Conservation (phyloP, 495 filamentous ascomycete species). For the Achaetomiella virescens region DNA sequence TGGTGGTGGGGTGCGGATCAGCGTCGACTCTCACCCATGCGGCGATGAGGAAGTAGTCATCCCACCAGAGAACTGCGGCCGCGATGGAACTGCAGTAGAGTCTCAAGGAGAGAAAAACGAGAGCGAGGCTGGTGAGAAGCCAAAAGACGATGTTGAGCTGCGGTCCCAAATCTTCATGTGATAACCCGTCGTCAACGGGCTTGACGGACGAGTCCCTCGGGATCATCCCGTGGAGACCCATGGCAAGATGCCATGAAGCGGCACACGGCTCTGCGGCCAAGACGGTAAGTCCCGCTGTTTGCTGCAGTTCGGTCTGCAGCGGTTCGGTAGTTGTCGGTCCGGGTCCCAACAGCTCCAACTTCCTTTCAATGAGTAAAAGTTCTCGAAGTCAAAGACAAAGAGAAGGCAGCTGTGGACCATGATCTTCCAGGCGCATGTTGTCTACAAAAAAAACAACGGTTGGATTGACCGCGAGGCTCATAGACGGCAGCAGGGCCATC, state of each 20-base stretch:
- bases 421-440: too few species aligned
- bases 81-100: conserved; percentile 25
- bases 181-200: neutral
- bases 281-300: too few species aligned
- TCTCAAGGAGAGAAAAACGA: conserved; percentile 20
- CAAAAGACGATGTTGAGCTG: conserved; percentile 33
- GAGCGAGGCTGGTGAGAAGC: conserved; percentile 25
- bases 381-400: too few species aligned
- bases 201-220: neutral
- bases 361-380: too few species aligned
- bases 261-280: neutral
- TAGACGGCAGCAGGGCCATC: too few species aligned
- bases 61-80: conserved; percentile 26
- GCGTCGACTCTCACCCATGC: conserved; percentile 15
- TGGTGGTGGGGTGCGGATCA: too few species aligned
- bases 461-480: too few species aligned
- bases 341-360: too few species aligned
- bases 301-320: too few species aligned
- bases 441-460: too few species aligned
- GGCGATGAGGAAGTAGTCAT: conserved; percentile 28
- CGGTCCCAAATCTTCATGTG: conserved; percentile 22
- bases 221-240: neutral
- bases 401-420: too few species aligned
- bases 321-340: too few species aligned
- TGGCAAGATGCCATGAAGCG: neutral